Evolutionary conservation across 805 yeast genomes (phyloP), one percentile per base, ranked within the genome.

Genomic region (Ogataea henricii): DNA sequence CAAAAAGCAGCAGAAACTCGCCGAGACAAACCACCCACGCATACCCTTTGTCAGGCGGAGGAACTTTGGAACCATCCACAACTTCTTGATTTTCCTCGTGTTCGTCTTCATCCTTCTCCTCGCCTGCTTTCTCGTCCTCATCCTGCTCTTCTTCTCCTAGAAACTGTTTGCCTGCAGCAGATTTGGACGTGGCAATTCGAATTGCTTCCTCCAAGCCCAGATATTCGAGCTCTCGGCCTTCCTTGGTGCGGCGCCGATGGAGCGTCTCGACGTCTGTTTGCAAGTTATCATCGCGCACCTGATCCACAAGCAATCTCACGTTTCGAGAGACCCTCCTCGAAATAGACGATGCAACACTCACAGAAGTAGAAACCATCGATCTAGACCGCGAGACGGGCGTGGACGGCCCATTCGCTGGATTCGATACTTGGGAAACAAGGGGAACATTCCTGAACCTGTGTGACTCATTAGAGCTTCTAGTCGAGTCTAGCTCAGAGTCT

Each of bases 31-130:
- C 48, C 0, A 80, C 76, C 87, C 88, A 83, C 3, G 83, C 84
- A 54, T 82, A 81, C 0, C 88, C 87, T 18, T 81, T 80, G 58
- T 73, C 64, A n/a, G 47, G 38, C 10, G 81, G 79, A 0, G 72
- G 71, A 8, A 53, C 46, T 10, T 45, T 41, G 13, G 13, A 18
- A 6, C 60, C 62, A n/a, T n/a, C n/a, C n/a, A n/a, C n/a, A n/a
- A n/a, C n/a, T n/a, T 6, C 29, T 20, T 14, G 42, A 13, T 27
- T 43, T 43, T 7, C 8, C 34, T 30, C 18, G n/a, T 30, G n/a
- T 22, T 36, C 44, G 20, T 25, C 47, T 13, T 43, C 46, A 18
- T 43, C 36, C 13, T 47, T 48, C 16, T 27, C 42, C 26, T 46
- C 47, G 17, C 48, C 45, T 22, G 23, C 21, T 22, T 32, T 18